Evolutionary conservation across 768 basidiomycete genomes (phyloP), one percentile per base, ranked within the genome.

Genomic region (Hemileccinum rubropunctum): DNA sequence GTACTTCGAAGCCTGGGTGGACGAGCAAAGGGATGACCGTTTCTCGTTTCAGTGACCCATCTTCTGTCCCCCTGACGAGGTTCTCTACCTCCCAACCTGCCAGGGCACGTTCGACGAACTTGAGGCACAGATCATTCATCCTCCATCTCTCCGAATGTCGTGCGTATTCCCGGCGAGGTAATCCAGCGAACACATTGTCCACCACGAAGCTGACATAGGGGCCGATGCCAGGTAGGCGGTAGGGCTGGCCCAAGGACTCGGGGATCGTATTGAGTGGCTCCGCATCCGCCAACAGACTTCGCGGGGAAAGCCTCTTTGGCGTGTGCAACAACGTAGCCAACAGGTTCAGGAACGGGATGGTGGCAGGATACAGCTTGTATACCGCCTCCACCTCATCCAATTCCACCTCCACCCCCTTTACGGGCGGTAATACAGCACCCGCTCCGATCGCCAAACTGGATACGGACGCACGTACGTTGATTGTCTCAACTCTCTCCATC

Each of bases 1-100:
- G 81, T 48, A 97, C 72, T 48, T 93, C 88, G 63, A 89, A 92
- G 0, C 94, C 95, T 3, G 95, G 93, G 61, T 97, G 92, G 2
- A 80, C 62, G 10, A 87, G 74, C 27, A 82, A 73, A 17, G 79
- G 77, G 18, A 80, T 58, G 14, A 91, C 66, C 0, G 67, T 61
- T 26, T 88, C 86, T 32, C 70, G 67, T 50, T 75, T 83, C 21
- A 76, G 63, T 15, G 73, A 60, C 6, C 70, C 66, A n/a, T 80
- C 80, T 48, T 88, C 84, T 2, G 73, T 71, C 39, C 73, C 69
- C 8, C 78, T 72, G 20, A 91, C 74, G 15, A 97, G 71, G 3
- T 79, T 78, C 58, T 90, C 86, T 42, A 95, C 72, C 60, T 92
- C 84, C 67, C 88, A 94, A 58, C 84, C 83, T 0, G 86, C 88